Conservation (phyloP, 2,329 filamentous ascomycete species). For the Fusarium beomiforme region DNA sequence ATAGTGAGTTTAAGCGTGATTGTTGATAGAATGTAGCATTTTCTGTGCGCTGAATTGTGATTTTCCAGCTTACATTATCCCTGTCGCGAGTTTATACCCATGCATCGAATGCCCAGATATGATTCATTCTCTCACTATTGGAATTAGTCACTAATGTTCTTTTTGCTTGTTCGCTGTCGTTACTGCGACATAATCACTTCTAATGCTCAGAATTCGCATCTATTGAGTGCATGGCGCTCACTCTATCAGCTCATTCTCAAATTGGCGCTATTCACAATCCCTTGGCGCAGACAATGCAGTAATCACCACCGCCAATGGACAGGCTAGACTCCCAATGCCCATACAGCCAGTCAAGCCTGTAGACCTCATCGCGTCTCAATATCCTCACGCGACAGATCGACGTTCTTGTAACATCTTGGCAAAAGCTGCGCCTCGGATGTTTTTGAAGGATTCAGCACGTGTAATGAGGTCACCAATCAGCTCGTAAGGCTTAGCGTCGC, state of each 20-base stretch:
- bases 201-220: not conserved
- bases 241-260: not conserved
- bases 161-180: not conserved
- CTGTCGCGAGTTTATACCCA: not conserved
- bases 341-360: no score
- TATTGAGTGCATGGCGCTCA: not conserved
- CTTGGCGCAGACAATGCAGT: no score
- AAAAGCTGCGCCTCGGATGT: not conserved
- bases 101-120: no score
- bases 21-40: not conserved
- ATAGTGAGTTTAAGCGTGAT: not conserved
- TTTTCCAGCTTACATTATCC: not conserved
- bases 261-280: not conserved
- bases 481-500: not conserved
- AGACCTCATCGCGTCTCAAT: accelerated
- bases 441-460: not conserved
- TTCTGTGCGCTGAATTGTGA: not conserved
- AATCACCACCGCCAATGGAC: not conserved
- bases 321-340: not conserved
- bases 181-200: not conserved
- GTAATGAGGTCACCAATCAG: not conserved
- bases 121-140: no score
- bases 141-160: not conserved
- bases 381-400: accelerated
- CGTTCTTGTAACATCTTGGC: accelerated